Evolutionary conservation across 345 rosid genomes (phyloP).

Genomic region (Rhizophora apiculata): DNA sequence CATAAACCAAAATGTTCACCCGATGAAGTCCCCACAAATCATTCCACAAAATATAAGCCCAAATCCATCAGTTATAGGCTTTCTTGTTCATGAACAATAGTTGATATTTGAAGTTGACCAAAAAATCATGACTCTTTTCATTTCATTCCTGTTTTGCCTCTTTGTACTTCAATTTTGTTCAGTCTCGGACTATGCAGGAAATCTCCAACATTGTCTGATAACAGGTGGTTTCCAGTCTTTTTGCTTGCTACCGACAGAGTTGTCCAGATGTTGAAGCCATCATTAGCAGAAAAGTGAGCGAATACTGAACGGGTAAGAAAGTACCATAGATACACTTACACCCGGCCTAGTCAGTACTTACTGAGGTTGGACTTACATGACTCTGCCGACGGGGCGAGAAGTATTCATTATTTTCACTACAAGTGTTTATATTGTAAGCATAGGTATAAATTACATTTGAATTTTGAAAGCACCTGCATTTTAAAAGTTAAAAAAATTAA

Average conservation of each 20-base stretch:
- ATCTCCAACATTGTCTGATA: slow-evolving; percentile 13
- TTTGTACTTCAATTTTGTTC: slow-evolving; percentile 19
- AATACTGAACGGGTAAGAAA: slow-evolving; percentile 37
- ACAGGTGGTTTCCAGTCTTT: slow-evolving; percentile 35
- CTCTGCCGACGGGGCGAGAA: slow-evolving; percentile 54
- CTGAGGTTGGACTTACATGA: slow-evolving; percentile 57
- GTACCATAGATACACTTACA: slow-evolving; percentile 48
- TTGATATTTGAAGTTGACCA: too few species aligned
- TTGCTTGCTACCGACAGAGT: slow-evolving; percentile 34
- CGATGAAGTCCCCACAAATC: too few species aligned
- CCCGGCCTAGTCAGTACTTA: slow-evolving; percentile 33
- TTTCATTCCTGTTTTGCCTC: slow-evolving; percentile 11
- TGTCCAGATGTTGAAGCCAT: slow-evolving; percentile 63
- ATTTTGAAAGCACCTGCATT: too few species aligned
- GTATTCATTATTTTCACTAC: too few species aligned
- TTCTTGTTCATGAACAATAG: too few species aligned
- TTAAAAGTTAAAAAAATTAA: too few species aligned
- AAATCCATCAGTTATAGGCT: too few species aligned
- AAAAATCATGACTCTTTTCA: not conserved
- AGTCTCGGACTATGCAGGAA: slow-evolving; percentile 5
- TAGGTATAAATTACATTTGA: too few species aligned
- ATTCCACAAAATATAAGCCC: too few species aligned
- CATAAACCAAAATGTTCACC: too few species aligned
- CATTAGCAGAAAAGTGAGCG: slow-evolving; percentile 41
- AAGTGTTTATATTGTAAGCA: too few species aligned